Conservation (phyloP, 2,329 filamentous ascomycete species). For the Huntiella decipiens region DNA sequence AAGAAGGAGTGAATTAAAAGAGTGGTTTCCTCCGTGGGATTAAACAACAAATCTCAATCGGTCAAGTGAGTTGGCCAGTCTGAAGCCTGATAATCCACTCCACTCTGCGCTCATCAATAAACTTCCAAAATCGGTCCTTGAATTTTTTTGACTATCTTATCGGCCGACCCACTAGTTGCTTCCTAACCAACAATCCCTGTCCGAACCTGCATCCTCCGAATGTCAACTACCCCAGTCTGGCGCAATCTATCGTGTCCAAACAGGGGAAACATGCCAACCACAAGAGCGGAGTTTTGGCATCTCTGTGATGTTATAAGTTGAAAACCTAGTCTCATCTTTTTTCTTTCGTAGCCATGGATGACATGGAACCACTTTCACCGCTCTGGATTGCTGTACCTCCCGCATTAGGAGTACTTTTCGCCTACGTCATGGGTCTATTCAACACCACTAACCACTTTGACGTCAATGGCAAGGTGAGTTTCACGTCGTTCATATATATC, state of each 20-base stretch:
- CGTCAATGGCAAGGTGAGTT: constrained; percentile 60
- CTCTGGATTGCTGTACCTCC: constrained; percentile 15
- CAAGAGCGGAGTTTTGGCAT: too few species aligned
- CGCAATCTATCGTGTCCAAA: too few species aligned
- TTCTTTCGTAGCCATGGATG: not conserved
- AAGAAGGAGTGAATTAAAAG: too few species aligned
- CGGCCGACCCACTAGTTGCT: not conserved
- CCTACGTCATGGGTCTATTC: constrained; percentile 46
- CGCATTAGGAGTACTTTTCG: constrained; percentile 19
- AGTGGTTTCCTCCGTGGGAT: too few species aligned
- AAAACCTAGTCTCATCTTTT: not conserved
- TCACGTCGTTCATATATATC: not conserved
- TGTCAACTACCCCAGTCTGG: too few species aligned
- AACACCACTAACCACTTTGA: constrained; percentile 50
- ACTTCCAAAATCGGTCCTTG: too few species aligned
- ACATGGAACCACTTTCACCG: constrained; percentile 8
- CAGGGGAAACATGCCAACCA: too few species aligned
- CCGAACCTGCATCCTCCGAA: too few species aligned
- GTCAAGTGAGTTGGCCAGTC: too few species aligned
- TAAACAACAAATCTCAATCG: too few species aligned
- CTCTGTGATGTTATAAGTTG: not conserved
- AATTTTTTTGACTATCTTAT: not conserved
- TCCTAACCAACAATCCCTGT: not conserved
- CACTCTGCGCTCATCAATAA: too few species aligned
- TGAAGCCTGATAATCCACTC: too few species aligned